Percentiles rank a stretch among this genome's conserved stretches.
phyloP scores from a whole-genome alignment of 495 filamentous ascomycete species.

The Eremomyces bilateralis region DNA sequence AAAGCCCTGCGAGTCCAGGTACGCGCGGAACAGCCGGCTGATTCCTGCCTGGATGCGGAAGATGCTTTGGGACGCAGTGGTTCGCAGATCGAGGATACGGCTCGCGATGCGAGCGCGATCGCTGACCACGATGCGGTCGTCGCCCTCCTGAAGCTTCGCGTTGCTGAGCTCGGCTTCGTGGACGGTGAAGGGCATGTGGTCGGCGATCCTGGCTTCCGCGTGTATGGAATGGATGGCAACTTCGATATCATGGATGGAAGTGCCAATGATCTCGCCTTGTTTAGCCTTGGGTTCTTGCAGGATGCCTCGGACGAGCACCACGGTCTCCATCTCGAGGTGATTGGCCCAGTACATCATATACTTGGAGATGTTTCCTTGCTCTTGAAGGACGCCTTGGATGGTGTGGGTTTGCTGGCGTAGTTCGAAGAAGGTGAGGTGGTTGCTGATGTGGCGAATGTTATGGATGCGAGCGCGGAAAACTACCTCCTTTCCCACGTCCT shows the following conservation, averaged over 20 bases:
- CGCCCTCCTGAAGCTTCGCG: conserved; percentile 12
- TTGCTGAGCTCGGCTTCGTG: conserved; percentile 36
- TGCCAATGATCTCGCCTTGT: conserved; percentile 26
- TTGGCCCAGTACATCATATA: conserved; percentile 49
- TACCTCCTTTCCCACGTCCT: conserved; percentile 47
- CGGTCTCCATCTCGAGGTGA: conserved; percentile 43
- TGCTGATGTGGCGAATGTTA: conserved; percentile 67
- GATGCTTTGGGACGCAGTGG: conserved; percentile 73
- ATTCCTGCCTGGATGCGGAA: conserved; percentile 63
- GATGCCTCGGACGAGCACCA: conserved; percentile 29
- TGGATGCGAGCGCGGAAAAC: conserved; percentile 68
- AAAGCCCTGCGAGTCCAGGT: conserved; percentile 54
- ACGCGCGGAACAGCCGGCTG: conserved; percentile 56
- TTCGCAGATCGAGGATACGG: conserved; percentile 74
- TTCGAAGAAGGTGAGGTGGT: conserved; percentile 83
- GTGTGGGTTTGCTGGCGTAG: conserved; percentile 62
- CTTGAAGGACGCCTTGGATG: conserved; percentile 58
- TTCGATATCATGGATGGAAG: conserved; percentile 20
- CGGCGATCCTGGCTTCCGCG: conserved; percentile 31
- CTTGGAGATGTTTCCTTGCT: conserved; percentile 29
- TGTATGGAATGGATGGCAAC: conserved; percentile 26
- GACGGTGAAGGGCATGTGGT: conserved; percentile 38
- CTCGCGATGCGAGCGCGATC: conserved; percentile 68
- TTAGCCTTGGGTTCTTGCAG: conserved; percentile 27
- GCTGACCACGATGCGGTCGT: conserved; percentile 34